Percentiles rank a stretch among this genome's conserved stretches.
phyloP scores from a whole-genome alignment of 2,329 filamentous ascomycete genomes.

The Aaosphaeria pasadenensis region DNA sequence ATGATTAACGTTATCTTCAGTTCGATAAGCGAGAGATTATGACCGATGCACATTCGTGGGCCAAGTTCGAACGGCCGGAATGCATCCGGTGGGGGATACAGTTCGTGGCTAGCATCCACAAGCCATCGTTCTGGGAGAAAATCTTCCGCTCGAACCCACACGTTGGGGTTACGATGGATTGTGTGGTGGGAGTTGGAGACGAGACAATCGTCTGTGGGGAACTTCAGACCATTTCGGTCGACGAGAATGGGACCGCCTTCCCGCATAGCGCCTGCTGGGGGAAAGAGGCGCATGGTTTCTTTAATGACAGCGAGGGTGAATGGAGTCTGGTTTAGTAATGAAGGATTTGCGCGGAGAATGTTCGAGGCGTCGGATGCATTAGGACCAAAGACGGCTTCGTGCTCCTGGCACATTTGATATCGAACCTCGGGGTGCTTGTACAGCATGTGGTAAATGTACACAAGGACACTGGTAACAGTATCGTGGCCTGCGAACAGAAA shows the following conservation, averaged over 20 bases:
- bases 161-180: slow-evolving; percentile 7
- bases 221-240: slow-evolving; percentile 4
- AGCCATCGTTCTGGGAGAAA: slow-evolving; percentile 20
- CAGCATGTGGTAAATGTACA: slow-evolving; percentile 19
- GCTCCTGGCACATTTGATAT: slow-evolving; percentile 16
- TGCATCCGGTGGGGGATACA: slow-evolving; percentile 10
- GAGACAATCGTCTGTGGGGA: slow-evolving; percentile 8
- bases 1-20: slow-evolving; percentile 26
- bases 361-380: not conserved
- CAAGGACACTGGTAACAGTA: slow-evolving; percentile 23
- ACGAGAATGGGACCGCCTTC: slow-evolving; percentile 3
- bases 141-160: slow-evolving; percentile 4
- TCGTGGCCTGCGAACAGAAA: slow-evolving; percentile 32
- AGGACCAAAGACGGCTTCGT: slow-evolving; percentile 21
- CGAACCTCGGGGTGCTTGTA: slow-evolving; percentile 14
- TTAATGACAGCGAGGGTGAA: slow-evolving; percentile 30
- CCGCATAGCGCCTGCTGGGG: slow-evolving; percentile 27
- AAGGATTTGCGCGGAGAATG: slow-evolving; percentile 5
- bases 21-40: slow-evolving; percentile 36
- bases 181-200: slow-evolving; percentile 5
- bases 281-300: slow-evolving; percentile 28
- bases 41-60: slow-evolving; percentile 35
- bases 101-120: slow-evolving; percentile 2
- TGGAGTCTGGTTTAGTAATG: slow-evolving; percentile 15
- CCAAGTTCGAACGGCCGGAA: slow-evolving; percentile 39